phyloP scores from a whole-genome alignment of 2,329 filamentous ascomycete species.

The Botryotinia globosa region DNA sequence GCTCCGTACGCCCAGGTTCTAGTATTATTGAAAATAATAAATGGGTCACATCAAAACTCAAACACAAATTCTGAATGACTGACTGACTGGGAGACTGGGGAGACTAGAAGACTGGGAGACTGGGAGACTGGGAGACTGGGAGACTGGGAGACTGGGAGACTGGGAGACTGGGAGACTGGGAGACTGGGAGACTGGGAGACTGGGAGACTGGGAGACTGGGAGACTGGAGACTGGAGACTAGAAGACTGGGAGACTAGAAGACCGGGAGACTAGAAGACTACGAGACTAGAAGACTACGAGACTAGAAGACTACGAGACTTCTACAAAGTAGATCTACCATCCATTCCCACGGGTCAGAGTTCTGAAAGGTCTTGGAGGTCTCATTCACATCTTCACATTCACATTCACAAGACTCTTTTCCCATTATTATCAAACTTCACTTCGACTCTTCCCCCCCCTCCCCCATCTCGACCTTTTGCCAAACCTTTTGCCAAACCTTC shows the following conservation, averaged over 20 bases:
- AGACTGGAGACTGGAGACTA: too few species aligned
- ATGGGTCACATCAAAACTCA: slow-evolving; percentile 5
- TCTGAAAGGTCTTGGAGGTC: not conserved
- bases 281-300: not conserved
- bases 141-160: too few species aligned
- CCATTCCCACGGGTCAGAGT: slow-evolving; percentile 1
- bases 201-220: too few species aligned
- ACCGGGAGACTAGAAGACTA: not conserved
- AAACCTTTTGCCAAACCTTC: not conserved
- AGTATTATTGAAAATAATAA: not conserved
- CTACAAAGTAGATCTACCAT: not conserved
- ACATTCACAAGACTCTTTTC: not conserved
- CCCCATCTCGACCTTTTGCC: not conserved
- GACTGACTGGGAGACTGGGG: not conserved
- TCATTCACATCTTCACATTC: not conserved
- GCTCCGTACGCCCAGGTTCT: not conserved
- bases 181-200: not conserved
- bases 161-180: too few species aligned
- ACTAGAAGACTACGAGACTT: not conserved
- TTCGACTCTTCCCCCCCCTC: not conserved
- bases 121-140: too few species aligned
- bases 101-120: too few species aligned
- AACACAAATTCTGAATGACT: not conserved
- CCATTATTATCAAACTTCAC: not conserved
- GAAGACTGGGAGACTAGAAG: too few species aligned